Evolutionary conservation across 495 filamentous ascomycete genomes (phyloP).

Genomic region (Podospora pseudocomata): DNA sequence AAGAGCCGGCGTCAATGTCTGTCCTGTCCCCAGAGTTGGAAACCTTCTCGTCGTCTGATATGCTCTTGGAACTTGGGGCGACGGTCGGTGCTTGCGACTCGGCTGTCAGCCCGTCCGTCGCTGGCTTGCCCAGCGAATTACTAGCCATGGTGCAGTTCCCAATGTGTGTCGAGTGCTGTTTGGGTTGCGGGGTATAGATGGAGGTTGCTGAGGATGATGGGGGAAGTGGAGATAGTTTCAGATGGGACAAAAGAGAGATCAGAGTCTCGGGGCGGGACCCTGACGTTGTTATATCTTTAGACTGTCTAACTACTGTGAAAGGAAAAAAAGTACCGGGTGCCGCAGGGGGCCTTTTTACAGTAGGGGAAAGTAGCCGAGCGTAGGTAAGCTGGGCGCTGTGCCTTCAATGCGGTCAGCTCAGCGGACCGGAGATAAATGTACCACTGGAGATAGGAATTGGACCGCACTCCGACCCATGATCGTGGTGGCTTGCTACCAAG

Average conservation of each 20-base stretch:
- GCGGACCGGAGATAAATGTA: background rate
- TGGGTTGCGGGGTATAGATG: background rate
- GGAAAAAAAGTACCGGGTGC: background rate
- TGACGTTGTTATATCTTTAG: background rate
- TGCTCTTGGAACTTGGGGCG: constrained; percentile 28
- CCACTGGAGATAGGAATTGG: background rate
- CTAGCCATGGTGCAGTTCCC: constrained; percentile 16
- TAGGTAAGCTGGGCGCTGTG: background rate
- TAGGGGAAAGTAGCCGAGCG: background rate
- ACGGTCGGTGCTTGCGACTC: constrained; percentile 34
- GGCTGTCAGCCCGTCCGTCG: background rate
- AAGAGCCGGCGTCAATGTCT: constrained; percentile 13
- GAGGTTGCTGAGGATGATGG: background rate
- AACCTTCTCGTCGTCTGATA: constrained; percentile 29
- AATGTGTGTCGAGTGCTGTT: background rate
- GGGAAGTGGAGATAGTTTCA: background rate
- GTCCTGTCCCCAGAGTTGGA: constrained; percentile 18
- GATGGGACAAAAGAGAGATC: background rate
- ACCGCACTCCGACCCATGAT: background rate
- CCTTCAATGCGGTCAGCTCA: background rate
- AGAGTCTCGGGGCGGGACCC: background rate
- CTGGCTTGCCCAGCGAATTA: constrained; percentile 15
- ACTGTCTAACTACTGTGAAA: background rate
- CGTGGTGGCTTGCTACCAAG: background rate
- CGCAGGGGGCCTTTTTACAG: background rate